A percentile compares a stretch with the other conserved stretches of the same genome.
Evolutionary conservation across 441 rosid genomes (phyloP).

Genomic region (Monsonia emarginata): DNA sequence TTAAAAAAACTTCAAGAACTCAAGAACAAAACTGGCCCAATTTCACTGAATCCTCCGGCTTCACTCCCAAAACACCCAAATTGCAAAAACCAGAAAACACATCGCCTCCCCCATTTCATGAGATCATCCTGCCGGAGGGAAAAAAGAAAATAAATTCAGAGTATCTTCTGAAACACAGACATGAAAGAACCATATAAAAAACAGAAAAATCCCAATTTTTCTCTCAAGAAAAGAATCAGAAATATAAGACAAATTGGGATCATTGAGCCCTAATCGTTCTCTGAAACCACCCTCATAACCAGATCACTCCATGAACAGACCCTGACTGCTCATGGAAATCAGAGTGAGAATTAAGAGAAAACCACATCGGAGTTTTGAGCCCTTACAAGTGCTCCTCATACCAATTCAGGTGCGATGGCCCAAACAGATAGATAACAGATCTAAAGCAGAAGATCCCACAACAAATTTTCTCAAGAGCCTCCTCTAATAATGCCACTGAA

Average conservation of each 20-base stretch:
- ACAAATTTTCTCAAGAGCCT: conserved; percentile 26
- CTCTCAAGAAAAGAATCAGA: background rate
- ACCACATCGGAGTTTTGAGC: background rate
- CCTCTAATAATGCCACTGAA: conserved; percentile 35
- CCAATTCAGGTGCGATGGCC: background rate
- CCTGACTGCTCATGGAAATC: background rate
- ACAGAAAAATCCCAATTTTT: background rate
- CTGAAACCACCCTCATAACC: background rate
- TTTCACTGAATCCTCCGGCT: background rate
- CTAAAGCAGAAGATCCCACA: conserved; percentile 25
- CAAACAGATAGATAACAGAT: background rate
- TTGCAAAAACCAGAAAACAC: background rate
- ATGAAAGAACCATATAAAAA: no score
- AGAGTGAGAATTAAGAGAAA: conserved; percentile 2
- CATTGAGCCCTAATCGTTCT: background rate
- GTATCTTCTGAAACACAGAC: background rate
- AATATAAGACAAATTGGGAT: background rate
- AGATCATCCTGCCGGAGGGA: conserved; percentile 13
- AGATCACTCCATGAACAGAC: conserved; percentile 5
- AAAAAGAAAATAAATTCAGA: background rate
- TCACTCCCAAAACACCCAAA: background rate
- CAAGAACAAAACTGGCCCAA: background rate
- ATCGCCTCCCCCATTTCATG: conserved; percentile 12
- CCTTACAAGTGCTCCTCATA: no score
- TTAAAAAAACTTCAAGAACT: background rate